Conservation (phyloP, 768 basidiomycete genomes). For the Leccinum subtestaceum region DNA sequence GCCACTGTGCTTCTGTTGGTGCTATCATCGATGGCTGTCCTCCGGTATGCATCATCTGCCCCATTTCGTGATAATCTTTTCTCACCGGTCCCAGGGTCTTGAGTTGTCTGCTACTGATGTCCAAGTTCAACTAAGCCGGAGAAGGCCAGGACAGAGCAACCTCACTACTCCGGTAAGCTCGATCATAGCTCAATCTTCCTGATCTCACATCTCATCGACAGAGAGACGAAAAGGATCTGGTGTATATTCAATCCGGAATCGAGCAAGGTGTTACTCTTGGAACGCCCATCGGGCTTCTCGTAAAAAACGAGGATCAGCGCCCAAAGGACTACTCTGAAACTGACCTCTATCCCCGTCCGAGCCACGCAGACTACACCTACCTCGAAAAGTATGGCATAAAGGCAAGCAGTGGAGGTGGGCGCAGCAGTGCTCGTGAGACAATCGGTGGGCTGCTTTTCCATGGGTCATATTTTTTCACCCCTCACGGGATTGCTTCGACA, state of each 20-base stretch:
- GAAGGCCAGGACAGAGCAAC: slow-evolving; percentile 93
- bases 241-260: slow-evolving; percentile 88
- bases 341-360: slow-evolving; percentile 94
- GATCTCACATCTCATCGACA: slow-evolving; percentile 32
- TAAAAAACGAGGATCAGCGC: slow-evolving; percentile 96
- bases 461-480: neutral
- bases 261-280: slow-evolving; percentile 95
- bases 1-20: slow-evolving; percentile 94
- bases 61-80: slow-evolving; percentile 8
- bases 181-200: neutral
- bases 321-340: slow-evolving; percentile 99
- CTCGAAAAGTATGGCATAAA: slow-evolving; percentile 97
- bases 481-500: slow-evolving; percentile 29
- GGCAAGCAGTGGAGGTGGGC: slow-evolving; percentile 94
- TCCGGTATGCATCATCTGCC: slow-evolving; percentile 55
- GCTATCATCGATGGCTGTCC: slow-evolving; percentile 98
- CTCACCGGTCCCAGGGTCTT: slow-evolving; percentile 61
- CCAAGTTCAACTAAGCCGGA: slow-evolving; percentile 85
- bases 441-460: slow-evolving; percentile 56
- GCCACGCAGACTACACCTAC: slow-evolving; percentile 98
- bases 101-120: slow-evolving; percentile 78
- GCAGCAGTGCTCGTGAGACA: slow-evolving; percentile 94
- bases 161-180: slow-evolving; percentile 88
- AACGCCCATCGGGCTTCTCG: slow-evolving; percentile 95
- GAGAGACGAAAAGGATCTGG: slow-evolving; percentile 95